Evolutionary conservation across 768 basidiomycete species (phyloP).

Genomic region (Kondoa malvinella): DNA sequence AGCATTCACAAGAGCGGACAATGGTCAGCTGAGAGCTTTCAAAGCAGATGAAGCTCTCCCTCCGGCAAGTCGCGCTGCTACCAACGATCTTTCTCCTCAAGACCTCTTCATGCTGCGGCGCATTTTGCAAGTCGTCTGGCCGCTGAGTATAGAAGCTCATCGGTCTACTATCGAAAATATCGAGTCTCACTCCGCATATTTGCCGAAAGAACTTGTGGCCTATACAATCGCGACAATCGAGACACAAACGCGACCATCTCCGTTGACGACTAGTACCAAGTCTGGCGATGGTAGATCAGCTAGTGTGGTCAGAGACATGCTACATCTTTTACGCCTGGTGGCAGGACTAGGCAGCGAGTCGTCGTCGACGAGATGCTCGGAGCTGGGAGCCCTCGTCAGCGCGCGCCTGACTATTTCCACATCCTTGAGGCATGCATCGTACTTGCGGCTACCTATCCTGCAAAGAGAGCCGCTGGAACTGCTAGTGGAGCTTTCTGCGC

Average conservation of each 20-base stretch:
- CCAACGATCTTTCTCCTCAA: too few relatives aligned
- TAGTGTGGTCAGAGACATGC: neutral
- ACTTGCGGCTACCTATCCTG: slow-evolving; percentile 63
- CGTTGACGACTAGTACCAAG: neutral
- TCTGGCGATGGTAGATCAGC: neutral
- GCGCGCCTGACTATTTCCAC: neutral
- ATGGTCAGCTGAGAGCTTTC: slow-evolving; percentile 9
- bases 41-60: neutral
- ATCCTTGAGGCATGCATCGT: neutral
- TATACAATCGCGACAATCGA: slow-evolving; percentile 75
- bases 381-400: neutral
- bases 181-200: slow-evolving; percentile 36
- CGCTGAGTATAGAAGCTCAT: slow-evolving; percentile 52
- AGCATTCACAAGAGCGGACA: neutral
- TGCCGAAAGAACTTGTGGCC: slow-evolving; percentile 77
- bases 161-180: slow-evolving; percentile 48
- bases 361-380: too few relatives aligned
- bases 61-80: too few relatives aligned
- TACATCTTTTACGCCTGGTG: too few relatives aligned
- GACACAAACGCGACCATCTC: slow-evolving; percentile 48
- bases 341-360: too few relatives aligned
- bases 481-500: slow-evolving; percentile 73
- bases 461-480: slow-evolving; percentile 78
- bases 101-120: slow-evolving; percentile 58
- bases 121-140: slow-evolving; percentile 57